Evolutionary conservation across 1,284 basidiomycete genomes (phyloP).

Genomic region (Ceratobasidium sp.): DNA sequence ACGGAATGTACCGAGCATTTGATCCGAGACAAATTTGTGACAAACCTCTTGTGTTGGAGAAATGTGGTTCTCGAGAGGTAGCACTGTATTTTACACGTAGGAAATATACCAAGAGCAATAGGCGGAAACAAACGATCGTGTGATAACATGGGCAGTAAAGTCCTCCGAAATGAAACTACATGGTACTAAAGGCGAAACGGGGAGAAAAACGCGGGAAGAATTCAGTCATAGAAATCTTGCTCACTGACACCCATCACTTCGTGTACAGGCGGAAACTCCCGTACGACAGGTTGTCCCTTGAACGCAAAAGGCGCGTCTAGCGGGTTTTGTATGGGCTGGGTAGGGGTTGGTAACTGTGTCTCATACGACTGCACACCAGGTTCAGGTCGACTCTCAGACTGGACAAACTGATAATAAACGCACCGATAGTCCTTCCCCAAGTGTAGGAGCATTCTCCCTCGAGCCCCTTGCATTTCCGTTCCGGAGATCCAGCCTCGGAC

Average conservation of each 20-base stretch:
- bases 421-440: constrained; percentile 30
- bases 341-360: constrained; percentile 27
- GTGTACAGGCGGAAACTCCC: constrained; percentile 38
- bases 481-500: constrained; percentile 33
- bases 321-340: constrained; percentile 40
- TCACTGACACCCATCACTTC: constrained; percentile 37
- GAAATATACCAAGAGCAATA: constrained; percentile 15
- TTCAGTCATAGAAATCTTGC: constrained; percentile 35
- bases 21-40: constrained; percentile 31
- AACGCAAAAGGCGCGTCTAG: constrained; percentile 22
- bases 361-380: constrained; percentile 30
- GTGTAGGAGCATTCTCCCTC: constrained; percentile 19
- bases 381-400: constrained; percentile 13
- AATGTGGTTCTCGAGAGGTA: constrained; percentile 25
- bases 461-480: constrained; percentile 33
- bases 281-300: constrained; percentile 31
- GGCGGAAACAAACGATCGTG: constrained; percentile 36
- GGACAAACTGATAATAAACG: not conserved
- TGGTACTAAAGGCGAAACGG: constrained; percentile 9
- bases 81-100: constrained; percentile 39
- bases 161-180: constrained; percentile 41
- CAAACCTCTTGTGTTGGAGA: constrained; percentile 33
- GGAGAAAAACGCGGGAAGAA: constrained; percentile 9
- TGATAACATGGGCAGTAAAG: constrained; percentile 33
- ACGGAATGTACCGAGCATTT: not conserved